Evolutionary conservation across 345 rosid species (phyloP).

Genomic region (Gossypium thurberi): DNA sequence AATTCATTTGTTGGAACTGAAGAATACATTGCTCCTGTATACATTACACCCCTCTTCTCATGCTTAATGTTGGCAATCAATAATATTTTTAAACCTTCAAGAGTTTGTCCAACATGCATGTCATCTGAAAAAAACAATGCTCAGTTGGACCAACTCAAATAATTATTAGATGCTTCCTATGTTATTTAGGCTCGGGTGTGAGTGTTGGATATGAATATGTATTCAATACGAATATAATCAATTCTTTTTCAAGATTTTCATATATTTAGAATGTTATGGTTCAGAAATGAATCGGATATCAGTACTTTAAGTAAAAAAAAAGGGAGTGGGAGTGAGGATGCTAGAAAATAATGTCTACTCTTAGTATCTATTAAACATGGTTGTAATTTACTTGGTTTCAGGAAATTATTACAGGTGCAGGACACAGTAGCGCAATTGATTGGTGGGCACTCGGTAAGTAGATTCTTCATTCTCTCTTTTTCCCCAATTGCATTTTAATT

Average conservation of each 20-base stretch:
- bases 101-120: neutral
- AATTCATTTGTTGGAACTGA: constrained; percentile 52
- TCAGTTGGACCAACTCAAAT: neutral
- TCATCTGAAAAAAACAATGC: no score
- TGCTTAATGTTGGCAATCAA: neutral
- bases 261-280: no score
- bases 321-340: neutral
- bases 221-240: no score
- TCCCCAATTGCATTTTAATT: neutral
- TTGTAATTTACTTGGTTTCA: constrained; percentile 30
- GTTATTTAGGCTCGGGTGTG: no score
- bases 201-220: no score
- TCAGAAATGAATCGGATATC: no score
- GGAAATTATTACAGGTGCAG: constrained; percentile 90
- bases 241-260: no score
- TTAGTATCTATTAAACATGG: neutral
- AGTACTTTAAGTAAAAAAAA: no score
- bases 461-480: neutral
- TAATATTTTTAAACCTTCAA: neutral
- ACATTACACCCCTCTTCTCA: neutral
- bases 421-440: constrained; percentile 88
- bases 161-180: neutral
- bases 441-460: constrained; percentile 96
- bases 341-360: neutral
- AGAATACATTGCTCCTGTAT: constrained; percentile 96